A percentile compares a stretch with the other conserved stretches of the same genome.
phyloP scores from a whole-genome alignment of 2,329 filamentous ascomycete species.

The Penicillium crustosum region DNA sequence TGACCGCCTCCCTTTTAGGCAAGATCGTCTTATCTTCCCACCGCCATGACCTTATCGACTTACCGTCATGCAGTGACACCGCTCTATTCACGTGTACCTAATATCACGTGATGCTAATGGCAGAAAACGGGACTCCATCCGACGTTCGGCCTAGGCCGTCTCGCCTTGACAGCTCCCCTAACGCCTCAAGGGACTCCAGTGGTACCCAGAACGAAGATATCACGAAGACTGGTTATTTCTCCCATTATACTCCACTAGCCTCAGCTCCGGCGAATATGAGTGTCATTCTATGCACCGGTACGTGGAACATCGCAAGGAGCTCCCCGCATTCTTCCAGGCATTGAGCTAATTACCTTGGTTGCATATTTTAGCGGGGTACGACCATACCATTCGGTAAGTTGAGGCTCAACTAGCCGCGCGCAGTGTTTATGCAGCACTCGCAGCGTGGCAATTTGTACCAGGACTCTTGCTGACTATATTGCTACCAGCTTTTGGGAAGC shows the following conservation, averaged over 20 bases:
- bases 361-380: conserved; percentile 62
- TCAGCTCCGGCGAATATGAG: conserved; percentile 52
- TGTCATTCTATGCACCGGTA: conserved; percentile 67
- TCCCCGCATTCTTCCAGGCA: conserved; percentile 21
- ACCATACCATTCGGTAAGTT: conserved; percentile 70
- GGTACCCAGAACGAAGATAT: not conserved
- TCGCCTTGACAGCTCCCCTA: not conserved
- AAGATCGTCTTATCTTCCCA: not conserved
- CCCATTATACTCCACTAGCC: conserved; percentile 6
- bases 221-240: conserved; percentile 29
- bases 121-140: conserved; percentile 7
- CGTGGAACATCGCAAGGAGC: conserved; percentile 23
- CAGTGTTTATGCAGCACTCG: not conserved
- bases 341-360: conserved; percentile 14
- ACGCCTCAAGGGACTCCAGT: not conserved
- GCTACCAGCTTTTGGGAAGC: conserved; percentile 88
- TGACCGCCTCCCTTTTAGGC: not conserved
- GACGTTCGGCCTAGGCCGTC: not conserved
- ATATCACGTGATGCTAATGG: not conserved
- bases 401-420: not conserved
- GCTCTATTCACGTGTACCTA: not conserved
- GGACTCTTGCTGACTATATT: conserved; percentile 9
- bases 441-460: not conserved
- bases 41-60: not conserved
- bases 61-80: not conserved